Percentiles rank a stretch among this genome's conserved stretches.
Evolutionary conservation across 2,329 filamentous ascomycete species (phyloP).

Genomic region (Pestalotiopsis sp.): DNA sequence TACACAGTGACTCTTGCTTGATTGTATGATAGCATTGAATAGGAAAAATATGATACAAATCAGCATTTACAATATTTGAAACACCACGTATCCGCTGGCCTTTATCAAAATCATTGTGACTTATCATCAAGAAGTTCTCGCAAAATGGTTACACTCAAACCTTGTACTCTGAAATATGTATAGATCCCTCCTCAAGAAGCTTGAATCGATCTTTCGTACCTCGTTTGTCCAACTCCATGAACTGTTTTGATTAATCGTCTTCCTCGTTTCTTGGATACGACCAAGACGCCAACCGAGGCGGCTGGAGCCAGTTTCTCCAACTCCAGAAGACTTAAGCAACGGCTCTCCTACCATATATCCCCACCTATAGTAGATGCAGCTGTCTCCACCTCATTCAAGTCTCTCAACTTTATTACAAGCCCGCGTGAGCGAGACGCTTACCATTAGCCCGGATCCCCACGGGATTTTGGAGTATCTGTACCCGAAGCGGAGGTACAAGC

Average conservation of each 20-base stretch:
- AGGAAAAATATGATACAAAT: neutral
- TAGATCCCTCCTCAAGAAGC: no score
- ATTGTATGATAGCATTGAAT: neutral
- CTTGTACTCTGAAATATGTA: no score
- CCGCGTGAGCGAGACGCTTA: neutral
- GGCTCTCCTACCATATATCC: neutral
- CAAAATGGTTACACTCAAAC: no score
- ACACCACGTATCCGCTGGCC: neutral
- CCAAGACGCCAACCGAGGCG: no score
- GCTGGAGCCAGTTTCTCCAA: no score
- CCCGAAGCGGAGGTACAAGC: neutral
- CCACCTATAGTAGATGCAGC: conserved; percentile 6
- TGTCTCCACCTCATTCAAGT: neutral
- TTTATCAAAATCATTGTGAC: no score
- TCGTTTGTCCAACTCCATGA: no score
- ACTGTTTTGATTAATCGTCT: no score
- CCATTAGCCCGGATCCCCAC: neutral
- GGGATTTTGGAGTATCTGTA: neutral
- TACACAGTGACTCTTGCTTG: neutral
- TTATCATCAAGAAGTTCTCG: no score
- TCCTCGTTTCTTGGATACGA: no score
- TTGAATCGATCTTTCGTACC: no score
- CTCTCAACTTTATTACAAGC: neutral
- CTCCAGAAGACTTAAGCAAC: neutral
- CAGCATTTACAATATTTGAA: no score